Evolutionary conservation across 108 stramenopile genomes (phyloP).

Genomic region (Phaeodactylum tricornutum): DNA sequence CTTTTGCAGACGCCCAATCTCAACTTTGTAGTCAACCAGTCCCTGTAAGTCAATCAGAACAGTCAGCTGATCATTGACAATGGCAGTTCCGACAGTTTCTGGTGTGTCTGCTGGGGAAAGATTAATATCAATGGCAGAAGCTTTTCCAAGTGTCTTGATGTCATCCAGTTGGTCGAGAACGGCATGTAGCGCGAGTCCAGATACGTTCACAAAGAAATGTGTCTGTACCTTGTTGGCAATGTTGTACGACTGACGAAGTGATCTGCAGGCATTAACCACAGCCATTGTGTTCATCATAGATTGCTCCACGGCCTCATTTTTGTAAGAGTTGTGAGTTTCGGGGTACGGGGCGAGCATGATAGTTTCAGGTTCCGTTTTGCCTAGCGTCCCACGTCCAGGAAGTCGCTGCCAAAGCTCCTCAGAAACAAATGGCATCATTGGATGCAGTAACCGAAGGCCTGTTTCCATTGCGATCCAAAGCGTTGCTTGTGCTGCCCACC

Average conservation of each 20-base stretch:
- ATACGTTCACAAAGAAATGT: conserved; percentile 75
- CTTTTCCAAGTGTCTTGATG: conserved; percentile 76
- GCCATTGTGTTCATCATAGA: conserved; percentile 79
- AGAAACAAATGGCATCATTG: conserved; percentile 99
- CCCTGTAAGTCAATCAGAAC: conserved; percentile 92
- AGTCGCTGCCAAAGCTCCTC: conserved; percentile 99
- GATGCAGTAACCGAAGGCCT: conserved; percentile 91
- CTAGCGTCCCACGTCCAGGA: conserved; percentile 92
- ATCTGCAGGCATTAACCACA: conserved; percentile 71
- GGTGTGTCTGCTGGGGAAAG: conserved; percentile 43
- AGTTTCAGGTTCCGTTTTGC: conserved; percentile 63
- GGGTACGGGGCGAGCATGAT: conserved; percentile 98
- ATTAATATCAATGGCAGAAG: conserved; percentile 54
- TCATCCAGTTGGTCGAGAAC: conserved; percentile 46
- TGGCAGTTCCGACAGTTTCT: conserved; percentile 58
- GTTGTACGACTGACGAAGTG: conserved; percentile 74
- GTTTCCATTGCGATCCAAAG: conserved; percentile 88
- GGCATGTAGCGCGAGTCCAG: conserved; percentile 30
- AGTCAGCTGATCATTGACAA: conserved; percentile 77
- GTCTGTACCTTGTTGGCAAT: conserved; percentile 76
- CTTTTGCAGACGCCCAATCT: conserved; percentile 86
- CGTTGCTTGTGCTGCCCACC: conserved; percentile 89
- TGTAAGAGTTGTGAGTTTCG: conserved; percentile 39
- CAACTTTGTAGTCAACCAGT: conserved; percentile 90
- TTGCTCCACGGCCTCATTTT: conserved; percentile 39